Evolutionary conservation across 2,329 filamentous ascomycete species (phyloP).

Genomic region (Aureobasidium sp.): DNA sequence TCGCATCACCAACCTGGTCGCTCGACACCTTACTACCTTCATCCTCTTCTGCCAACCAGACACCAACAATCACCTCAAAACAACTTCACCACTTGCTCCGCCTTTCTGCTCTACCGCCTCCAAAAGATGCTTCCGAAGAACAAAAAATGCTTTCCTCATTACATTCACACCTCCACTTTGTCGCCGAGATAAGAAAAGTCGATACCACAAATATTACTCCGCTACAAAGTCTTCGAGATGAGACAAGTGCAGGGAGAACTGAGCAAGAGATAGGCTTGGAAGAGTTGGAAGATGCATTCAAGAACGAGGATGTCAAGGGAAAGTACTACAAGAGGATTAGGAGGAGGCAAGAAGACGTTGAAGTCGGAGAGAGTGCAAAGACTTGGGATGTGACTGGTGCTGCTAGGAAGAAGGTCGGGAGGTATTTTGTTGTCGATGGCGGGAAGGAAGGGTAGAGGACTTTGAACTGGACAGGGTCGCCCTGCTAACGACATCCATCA

Average conservation of each 20-base stretch:
- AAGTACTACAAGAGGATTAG: conserved; percentile 44
- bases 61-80: conserved; percentile 49
- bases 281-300: conserved; percentile 50
- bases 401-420: conserved; percentile 59
- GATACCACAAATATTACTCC: conserved; percentile 68
- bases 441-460: conserved; percentile 30
- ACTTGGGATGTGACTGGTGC: conserved; percentile 64
- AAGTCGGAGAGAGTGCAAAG: conserved; percentile 42
- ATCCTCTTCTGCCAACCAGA: conserved; percentile 19
- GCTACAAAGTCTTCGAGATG: conserved; percentile 72
- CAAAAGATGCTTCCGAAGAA: conserved; percentile 57
- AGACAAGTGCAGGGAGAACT: conserved; percentile 51
- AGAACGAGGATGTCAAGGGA: conserved; percentile 55
- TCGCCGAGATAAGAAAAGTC: conserved; percentile 75
- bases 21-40: conserved; percentile 27
- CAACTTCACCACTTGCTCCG: conserved; percentile 79
- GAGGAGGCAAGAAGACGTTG: conserved; percentile 35
- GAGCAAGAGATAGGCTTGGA: conserved; percentile 55
- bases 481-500: background rate
- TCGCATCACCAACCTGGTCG: conserved; percentile 75
- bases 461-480: background rate
- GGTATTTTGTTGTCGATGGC: conserved; percentile 71
- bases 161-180: conserved; percentile 78
- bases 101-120: conserved; percentile 77
- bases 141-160: conserved; percentile 65